phyloP scores from a whole-genome alignment of 2,329 filamentous ascomycete species.

The Stachybotrys chartarum region DNA sequence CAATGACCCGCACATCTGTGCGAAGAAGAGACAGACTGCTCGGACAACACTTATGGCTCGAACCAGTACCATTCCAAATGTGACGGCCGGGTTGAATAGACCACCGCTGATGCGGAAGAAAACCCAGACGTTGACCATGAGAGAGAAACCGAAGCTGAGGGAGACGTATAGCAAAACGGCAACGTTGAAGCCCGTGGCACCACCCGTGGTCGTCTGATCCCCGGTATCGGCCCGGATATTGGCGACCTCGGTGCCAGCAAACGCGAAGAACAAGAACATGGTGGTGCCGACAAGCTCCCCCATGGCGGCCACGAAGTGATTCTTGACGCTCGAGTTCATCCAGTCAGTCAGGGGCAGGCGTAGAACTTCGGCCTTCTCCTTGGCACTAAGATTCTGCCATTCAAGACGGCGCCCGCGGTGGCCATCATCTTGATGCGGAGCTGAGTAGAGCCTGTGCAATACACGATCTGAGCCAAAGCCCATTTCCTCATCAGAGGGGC shows the following conservation, averaged over 20 bases:
- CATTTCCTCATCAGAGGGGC: conserved; percentile 15
- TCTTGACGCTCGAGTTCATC: conserved; percentile 40
- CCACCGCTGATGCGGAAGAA: conserved; percentile 38
- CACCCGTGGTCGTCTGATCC: conserved; percentile 31
- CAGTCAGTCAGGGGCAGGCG: conserved; percentile 35
- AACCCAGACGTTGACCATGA: conserved; percentile 39
- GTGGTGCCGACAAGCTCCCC: conserved; percentile 34
- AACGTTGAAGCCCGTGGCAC: conserved; percentile 34
- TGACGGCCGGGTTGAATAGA: conserved; percentile 31
- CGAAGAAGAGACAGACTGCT: conserved; percentile 36
- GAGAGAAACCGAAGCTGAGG: conserved; percentile 32
- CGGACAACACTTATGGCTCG: conserved; percentile 39
- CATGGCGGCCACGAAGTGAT: conserved; percentile 29
- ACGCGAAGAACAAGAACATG: conserved; percentile 36
- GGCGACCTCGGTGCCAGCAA: conserved; percentile 31
- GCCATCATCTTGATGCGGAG: conserved; percentile 4
- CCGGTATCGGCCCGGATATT: conserved; percentile 26
- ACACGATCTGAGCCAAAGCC: conserved; percentile 4
- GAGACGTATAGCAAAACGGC: conserved; percentile 34
- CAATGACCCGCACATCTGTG: conserved; percentile 43
- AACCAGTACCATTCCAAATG: conserved; percentile 44
- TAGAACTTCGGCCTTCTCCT: conserved; percentile 35
- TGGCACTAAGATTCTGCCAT: conserved; percentile 28
- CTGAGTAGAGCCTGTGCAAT: background rate
- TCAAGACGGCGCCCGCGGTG: conserved; percentile 19